Evolutionary conservation across 179 eudicot genomes (phyloP).

Genomic region (Beta corolliflora): DNA sequence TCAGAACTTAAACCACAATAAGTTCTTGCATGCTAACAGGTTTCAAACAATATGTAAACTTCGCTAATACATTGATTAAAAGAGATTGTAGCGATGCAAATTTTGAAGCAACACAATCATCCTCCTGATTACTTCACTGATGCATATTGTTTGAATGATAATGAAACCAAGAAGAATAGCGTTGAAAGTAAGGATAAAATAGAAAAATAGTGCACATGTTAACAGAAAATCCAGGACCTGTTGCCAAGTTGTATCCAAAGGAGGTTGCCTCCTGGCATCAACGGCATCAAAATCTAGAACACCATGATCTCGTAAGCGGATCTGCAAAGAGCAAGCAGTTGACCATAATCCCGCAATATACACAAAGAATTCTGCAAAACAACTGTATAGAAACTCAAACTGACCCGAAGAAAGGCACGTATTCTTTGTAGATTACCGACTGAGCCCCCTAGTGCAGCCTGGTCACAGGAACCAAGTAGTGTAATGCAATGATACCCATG

Average conservation of each 20-base stretch:
- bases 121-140: not conserved
- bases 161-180: not conserved
- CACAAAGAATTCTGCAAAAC: not conserved
- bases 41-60: not conserved
- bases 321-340: constrained; percentile 45
- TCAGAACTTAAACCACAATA: not conserved
- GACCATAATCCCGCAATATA: constrained; percentile 4
- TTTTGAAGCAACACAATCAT: not conserved
- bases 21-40: not conserved
- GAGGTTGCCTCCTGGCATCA: constrained; percentile 95
- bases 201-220: not conserved
- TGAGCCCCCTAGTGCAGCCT: constrained; percentile 99
- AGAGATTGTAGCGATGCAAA: constrained; percentile 2
- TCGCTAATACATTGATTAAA: not conserved
- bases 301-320: constrained; percentile 90
- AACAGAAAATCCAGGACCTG: constrained; percentile 48
- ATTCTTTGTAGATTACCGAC: constrained; percentile 87
- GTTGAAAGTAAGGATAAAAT: not conserved
- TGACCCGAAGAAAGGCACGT: constrained; percentile 94
- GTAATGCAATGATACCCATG: constrained; percentile 1
- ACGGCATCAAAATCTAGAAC: constrained; percentile 89
- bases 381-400: constrained; percentile 28
- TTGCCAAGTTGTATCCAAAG: constrained; percentile 98
- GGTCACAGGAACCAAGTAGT: not conserved
- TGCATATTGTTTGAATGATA: not conserved